Percentiles rank a stretch among this genome's conserved stretches.
These are phyloP conservation scores for Phytophthora cactorum DNA, from an alignment of 352 stramenopile species.

Conservation along the genomic window DNA sequence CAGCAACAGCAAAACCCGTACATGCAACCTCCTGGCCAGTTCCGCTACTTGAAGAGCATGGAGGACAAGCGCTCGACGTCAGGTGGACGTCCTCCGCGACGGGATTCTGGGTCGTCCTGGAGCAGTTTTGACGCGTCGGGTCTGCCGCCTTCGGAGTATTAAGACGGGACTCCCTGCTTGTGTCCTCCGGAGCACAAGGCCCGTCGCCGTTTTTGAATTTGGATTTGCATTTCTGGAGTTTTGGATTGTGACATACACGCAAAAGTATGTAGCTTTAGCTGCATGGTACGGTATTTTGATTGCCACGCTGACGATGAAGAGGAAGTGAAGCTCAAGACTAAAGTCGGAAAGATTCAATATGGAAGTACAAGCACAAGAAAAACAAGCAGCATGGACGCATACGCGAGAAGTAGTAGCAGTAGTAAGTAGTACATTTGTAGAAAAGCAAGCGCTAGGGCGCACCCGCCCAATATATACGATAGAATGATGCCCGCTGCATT, in stretches of 20 bases:
- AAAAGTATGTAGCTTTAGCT: conserved; percentile 40
- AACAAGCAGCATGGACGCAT: conserved; percentile 36
- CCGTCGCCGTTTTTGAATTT: conserved; percentile 44
- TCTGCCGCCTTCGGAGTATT: conserved; percentile 49
- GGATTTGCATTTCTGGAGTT: conserved; percentile 49
- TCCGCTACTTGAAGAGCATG: conserved; percentile 76
- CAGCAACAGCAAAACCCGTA: conserved; percentile 45
- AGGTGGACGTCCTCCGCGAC: conserved; percentile 37
- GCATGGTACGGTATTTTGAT: conserved; percentile 52
- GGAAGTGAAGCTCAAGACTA: conserved; percentile 44
- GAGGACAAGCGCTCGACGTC: conserved; percentile 57
- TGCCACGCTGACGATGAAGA: conserved; percentile 40
- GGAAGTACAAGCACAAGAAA: conserved; percentile 38
- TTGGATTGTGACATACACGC: conserved; percentile 46
- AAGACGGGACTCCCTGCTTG: conserved; percentile 9
- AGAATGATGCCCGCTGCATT: conserved; percentile 41
- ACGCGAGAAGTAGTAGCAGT: conserved; percentile 44
- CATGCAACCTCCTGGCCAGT: conserved; percentile 46
- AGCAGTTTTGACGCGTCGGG: conserved; percentile 53
- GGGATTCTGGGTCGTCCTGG: conserved; percentile 68
- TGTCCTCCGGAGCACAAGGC: conserved; percentile 17
- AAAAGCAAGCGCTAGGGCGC: conserved; percentile 43
- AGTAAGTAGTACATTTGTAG: conserved; percentile 60
- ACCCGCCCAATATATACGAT: conserved; percentile 47
- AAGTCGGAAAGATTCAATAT: conserved; percentile 29